Conservation (phyloP, 2,329 filamentous ascomycete species). For the Fusarium sp. region DNA sequence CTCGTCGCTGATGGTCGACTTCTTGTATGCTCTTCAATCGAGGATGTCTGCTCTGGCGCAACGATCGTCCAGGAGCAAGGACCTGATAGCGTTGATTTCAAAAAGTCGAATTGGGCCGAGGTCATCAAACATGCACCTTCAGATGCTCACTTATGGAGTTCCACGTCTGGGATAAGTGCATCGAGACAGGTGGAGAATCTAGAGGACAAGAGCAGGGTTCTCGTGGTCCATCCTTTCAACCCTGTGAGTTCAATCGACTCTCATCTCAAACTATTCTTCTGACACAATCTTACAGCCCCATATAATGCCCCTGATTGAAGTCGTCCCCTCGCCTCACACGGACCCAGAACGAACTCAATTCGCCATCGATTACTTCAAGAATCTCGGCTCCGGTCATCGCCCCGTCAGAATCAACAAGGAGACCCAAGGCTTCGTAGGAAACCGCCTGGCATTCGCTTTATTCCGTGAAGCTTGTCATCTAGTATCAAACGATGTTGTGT, state of each 20-base stretch:
- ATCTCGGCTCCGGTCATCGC: constrained; percentile 19
- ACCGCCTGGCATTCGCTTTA: constrained; percentile 23
- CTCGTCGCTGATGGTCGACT: constrained; percentile 4
- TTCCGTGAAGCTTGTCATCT: constrained; percentile 30
- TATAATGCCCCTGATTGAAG: constrained; percentile 32
- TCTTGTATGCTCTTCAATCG: constrained; percentile 10
- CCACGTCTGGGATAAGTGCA: constrained; percentile 24
- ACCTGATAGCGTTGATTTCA: constrained; percentile 28
- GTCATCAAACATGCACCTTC: not conserved
- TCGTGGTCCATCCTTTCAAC: constrained; percentile 33
- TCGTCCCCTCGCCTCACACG: constrained; percentile 24
- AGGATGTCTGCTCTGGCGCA: constrained; percentile 12
- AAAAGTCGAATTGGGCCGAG: constrained; percentile 21
- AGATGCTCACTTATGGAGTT: constrained; percentile 24
- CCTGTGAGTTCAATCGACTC: not conserved
- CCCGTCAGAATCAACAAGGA: constrained; percentile 32
- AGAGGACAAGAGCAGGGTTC: constrained; percentile 5
- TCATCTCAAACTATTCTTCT: fast-evolving
- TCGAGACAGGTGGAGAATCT: constrained; percentile 25
- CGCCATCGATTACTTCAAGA: constrained; percentile 19
- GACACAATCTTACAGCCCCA: not conserved
- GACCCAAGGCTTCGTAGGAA: constrained; percentile 25
- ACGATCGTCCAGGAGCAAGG: constrained; percentile 34
- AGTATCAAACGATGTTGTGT: constrained; percentile 13
- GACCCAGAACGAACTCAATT: constrained; percentile 5